Evolutionary conservation across 2,329 filamentous ascomycete species (phyloP).

Genomic region (Aspergillus quadricinctus): DNA sequence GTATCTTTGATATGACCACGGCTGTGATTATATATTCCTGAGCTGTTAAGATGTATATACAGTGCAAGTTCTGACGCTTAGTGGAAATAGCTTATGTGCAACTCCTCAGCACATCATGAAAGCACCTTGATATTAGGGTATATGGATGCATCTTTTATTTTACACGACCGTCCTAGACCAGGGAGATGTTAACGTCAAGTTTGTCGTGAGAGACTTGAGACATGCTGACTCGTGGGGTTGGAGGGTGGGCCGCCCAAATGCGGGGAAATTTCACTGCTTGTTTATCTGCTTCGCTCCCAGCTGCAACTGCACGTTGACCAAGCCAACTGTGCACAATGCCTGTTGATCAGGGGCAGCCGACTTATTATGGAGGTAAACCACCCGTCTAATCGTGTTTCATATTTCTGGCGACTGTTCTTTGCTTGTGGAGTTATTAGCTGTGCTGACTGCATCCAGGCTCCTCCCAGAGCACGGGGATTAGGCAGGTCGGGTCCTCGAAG

Average conservation of each 20-base stretch:
- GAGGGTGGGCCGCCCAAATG: not conserved
- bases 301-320: not conserved
- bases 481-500: conserved; percentile 33
- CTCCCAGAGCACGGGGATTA: conserved; percentile 28
- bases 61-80: not conserved
- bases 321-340: not conserved
- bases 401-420: not conserved
- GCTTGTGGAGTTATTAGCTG: not conserved
- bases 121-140: too few species aligned
- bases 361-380: conserved; percentile 2
- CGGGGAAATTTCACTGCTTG: not conserved
- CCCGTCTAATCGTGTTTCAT: not conserved
- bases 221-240: not conserved
- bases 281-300: not conserved
- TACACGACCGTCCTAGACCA: not conserved
- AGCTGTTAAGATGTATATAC: not conserved
- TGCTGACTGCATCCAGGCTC: conserved; percentile 10
- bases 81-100: too few species aligned
- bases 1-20: not conserved
- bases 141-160: too few species aligned
- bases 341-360: not conserved
- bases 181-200: not conserved
- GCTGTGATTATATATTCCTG: not conserved
- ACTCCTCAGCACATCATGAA: not conserved
- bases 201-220: not conserved